Evolutionary conservation across 768 basidiomycete genomes (phyloP), one percentile per base, ranked within the genome.

Genomic region (Boletus huronensis): DNA sequence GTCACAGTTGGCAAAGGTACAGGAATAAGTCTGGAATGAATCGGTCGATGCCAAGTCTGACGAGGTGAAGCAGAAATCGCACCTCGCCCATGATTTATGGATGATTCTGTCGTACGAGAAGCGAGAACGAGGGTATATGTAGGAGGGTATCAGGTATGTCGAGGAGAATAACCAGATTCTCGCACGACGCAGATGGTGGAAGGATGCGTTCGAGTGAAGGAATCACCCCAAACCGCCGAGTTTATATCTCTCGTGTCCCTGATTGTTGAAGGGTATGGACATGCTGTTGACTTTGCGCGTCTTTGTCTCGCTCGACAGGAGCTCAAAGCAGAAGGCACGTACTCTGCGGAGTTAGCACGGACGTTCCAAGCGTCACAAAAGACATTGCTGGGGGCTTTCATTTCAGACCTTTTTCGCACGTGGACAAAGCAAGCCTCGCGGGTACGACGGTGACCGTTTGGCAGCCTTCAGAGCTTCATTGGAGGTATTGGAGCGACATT

Each of bases 91-190:
- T 68, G 34, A 25, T 48, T 19, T 48, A n/a, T 31, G 10, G 26
- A 28, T 31, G 31, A 23, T 45, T 17, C 39, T 10, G 28, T 23
- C 3, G 32, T 23, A 23, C 21, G 21, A 16, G 25, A 2, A n/a
- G 21, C 3, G 5, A 19, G 41, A 21, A 25, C 9, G 4, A n/a
- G 29, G 7, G 21, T 14, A 11, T 43, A 25, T 25, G 23, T 4
- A 6, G 5, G 11, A 34, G 9, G 13, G 54, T 42, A 38, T 42
- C 19, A 23, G 16, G 17, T 44, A 34, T 47, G 6, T n/a, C 31
- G 14, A 36, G 23, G 54, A 52, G 58, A 59, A 52, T 41, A 48
- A 52, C 58, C 58, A 63, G 62, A 39, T 50, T 44, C 53, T 57
- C 53, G 31, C 23, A 26, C n/a, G n/a, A n/a, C n/a, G n/a, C n/a